These are phyloP conservation scores for Cyberlindnera mississippiensis DNA, from an alignment of 805 yeast genomes.

Conservation along the genomic window DNA sequence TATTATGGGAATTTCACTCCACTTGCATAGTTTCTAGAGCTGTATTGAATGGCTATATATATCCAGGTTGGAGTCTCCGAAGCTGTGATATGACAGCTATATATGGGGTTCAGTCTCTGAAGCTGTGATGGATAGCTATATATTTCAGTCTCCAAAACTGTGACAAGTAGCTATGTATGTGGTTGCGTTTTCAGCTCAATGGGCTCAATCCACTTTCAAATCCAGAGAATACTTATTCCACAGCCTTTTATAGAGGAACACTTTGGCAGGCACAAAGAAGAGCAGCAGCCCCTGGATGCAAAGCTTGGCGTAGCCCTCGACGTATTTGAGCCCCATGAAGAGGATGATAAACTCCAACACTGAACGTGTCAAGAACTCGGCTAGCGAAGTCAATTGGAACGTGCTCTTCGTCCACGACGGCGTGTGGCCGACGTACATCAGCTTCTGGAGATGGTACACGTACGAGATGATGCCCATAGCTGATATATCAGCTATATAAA, in stretches of 20 bases:
- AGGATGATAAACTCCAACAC: constrained; percentile 19
- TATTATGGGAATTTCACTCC: too few species aligned
- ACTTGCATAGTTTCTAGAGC: too few species aligned
- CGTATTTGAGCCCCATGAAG: constrained; percentile 17
- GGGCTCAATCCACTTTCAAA: too few species aligned
- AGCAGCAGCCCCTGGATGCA: constrained; percentile 11
- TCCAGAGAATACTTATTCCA: constrained; percentile 11
- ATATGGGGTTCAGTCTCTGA: too few species aligned
- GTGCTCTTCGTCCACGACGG: constrained; percentile 8
- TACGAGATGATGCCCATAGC: constrained; percentile 11
- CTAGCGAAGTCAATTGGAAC: constrained; percentile 5
- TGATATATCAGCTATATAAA: constrained; percentile 11
- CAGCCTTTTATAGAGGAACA: constrained; percentile 15
- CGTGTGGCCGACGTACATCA: constrained; percentile 11
- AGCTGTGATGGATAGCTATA: constrained; percentile 7
- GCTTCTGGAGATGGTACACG: constrained; percentile 19
- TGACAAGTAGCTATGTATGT: too few species aligned
- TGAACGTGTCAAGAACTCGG: constrained; percentile 15
- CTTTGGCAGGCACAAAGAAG: constrained; percentile 19
- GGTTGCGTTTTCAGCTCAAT: too few species aligned
- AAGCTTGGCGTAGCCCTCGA: constrained; percentile 1
- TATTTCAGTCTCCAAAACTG: too few species aligned
- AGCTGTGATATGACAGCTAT: too few species aligned
- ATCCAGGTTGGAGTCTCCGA: too few species aligned
- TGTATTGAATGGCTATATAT: too few species aligned